Percentiles rank a stretch among this genome's conserved stretches.
These are phyloP conservation scores for Phytophthora europaea DNA, from an alignment of 352 stramenopile species.

Conservation along the genomic window DNA sequence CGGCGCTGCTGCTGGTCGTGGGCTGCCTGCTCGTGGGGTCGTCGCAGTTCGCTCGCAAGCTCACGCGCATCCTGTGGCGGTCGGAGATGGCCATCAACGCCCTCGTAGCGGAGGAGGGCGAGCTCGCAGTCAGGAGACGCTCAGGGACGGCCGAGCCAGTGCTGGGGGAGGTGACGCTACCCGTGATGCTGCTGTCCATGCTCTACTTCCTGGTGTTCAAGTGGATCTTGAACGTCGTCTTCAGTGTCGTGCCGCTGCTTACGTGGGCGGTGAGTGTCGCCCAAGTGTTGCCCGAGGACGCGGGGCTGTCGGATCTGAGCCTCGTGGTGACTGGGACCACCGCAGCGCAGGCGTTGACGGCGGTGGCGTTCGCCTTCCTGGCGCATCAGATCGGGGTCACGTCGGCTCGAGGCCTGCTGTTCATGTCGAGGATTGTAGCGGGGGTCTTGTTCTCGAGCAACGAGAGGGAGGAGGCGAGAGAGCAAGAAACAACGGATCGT, in stretches of 20 bases:
- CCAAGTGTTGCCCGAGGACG: constrained; percentile 47
- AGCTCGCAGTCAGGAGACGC: constrained; percentile 8
- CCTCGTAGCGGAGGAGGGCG: constrained; percentile 29
- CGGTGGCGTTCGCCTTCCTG: constrained; percentile 66
- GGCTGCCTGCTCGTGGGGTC: constrained; percentile 63
- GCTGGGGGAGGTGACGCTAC: constrained; percentile 56
- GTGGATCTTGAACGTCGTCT: constrained; percentile 67
- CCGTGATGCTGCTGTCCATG: constrained; percentile 73
- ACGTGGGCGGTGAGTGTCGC: constrained; percentile 56
- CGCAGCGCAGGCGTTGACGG: constrained; percentile 45
- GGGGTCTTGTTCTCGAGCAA: constrained; percentile 48
- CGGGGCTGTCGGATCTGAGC: constrained; percentile 17
- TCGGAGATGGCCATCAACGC: constrained; percentile 66
- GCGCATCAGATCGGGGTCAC: constrained; percentile 69
- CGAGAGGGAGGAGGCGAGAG: background rate
- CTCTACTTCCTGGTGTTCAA: constrained; percentile 83
- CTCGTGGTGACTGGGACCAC: constrained; percentile 31
- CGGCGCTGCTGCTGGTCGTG: constrained; percentile 49
- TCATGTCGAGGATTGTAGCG: constrained; percentile 60
- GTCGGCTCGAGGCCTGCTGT: constrained; percentile 47
- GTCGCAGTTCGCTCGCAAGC: constrained; percentile 44
- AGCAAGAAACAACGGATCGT: constrained; percentile 13
- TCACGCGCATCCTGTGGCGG: constrained; percentile 69
- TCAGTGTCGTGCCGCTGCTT: constrained; percentile 54
- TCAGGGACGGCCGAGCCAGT: background rate